These are phyloP conservation scores for Yamadazyma akitaensis DNA, from an alignment of 805 yeast genomes.

Conservation along the genomic window DNA sequence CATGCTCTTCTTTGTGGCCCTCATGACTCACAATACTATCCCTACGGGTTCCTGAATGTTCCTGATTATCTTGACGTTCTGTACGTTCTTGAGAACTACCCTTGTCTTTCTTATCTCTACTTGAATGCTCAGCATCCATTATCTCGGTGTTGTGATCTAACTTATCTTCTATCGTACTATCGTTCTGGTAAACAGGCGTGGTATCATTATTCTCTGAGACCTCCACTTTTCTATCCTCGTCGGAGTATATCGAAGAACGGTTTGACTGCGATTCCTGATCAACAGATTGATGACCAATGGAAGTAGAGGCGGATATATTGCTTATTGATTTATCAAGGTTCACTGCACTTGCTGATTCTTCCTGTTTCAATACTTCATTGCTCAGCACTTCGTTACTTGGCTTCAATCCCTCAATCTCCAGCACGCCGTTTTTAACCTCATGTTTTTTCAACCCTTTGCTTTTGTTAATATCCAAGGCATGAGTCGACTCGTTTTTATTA, in stretches of 20 bases:
- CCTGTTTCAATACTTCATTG: neutral
- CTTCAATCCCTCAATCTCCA: no score
- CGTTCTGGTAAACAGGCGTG: slow-evolving; percentile 1
- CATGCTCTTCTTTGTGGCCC: neutral
- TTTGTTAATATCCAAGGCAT: no score
- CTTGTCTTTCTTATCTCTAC: neutral
- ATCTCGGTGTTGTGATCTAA: neutral
- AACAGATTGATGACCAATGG: slow-evolving; percentile 1
- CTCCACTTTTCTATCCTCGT: slow-evolving; percentile 6
- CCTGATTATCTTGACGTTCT: neutral
- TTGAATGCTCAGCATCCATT: neutral
- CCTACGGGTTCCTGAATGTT: no score
- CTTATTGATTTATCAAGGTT: neutral
- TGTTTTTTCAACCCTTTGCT: no score
- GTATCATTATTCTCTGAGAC: neutral
- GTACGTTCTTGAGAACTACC: neutral
- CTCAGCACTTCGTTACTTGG: no score
- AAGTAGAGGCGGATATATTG: slow-evolving; percentile 4
- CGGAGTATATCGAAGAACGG: slow-evolving; percentile 20
- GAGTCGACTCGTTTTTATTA: no score
- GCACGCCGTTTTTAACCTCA: no score
- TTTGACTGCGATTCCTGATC: slow-evolving; percentile 9
- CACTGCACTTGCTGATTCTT: neutral
- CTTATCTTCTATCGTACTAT: neutral
- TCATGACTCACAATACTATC: neutral